A percentile compares a stretch with the other conserved stretches of the same genome.
These are phyloP conservation scores for Rhododendron ferrugineum DNA, from an alignment of 148 eudicot genomes.

Conservation along the genomic window DNA sequence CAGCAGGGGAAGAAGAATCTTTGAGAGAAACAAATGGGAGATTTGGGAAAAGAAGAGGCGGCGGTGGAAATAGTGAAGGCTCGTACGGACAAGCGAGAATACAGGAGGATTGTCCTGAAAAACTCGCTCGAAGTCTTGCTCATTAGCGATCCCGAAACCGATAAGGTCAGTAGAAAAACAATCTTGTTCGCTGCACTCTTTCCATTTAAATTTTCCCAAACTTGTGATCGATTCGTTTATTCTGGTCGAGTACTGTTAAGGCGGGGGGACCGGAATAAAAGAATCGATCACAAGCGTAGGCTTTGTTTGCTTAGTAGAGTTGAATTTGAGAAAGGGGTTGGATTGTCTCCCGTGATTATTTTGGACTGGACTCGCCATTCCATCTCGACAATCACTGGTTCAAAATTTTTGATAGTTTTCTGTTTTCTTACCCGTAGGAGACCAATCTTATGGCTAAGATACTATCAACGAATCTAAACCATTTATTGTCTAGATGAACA, in stretches of 20 bases:
- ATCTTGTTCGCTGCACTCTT: background rate
- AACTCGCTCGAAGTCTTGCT: slow-evolving; percentile 69
- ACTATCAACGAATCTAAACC: background rate
- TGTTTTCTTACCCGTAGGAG: no score
- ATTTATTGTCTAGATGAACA: background rate
- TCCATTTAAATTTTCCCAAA: background rate
- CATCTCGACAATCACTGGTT: background rate
- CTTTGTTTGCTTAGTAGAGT: background rate
- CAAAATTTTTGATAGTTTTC: no score
- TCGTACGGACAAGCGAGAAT: slow-evolving; percentile 61
- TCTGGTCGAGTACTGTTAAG: background rate
- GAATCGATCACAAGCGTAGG: background rate
- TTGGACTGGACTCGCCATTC: background rate
- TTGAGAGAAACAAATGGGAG: slow-evolving; percentile 25
- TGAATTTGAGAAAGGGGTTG: background rate
- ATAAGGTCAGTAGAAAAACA: slow-evolving; percentile 39
- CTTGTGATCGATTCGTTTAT: background rate
- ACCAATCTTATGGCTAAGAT: background rate
- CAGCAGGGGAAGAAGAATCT: background rate
- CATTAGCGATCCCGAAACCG: slow-evolving; percentile 77
- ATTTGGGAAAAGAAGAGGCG: slow-evolving; percentile 18
- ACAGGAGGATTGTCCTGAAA: slow-evolving; percentile 49
- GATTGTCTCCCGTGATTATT: background rate
- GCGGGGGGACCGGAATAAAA: background rate
- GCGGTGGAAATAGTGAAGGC: slow-evolving; percentile 43